Conservation (phyloP, 257 asterid genomes). For the Solanum bukasovii region DNA sequence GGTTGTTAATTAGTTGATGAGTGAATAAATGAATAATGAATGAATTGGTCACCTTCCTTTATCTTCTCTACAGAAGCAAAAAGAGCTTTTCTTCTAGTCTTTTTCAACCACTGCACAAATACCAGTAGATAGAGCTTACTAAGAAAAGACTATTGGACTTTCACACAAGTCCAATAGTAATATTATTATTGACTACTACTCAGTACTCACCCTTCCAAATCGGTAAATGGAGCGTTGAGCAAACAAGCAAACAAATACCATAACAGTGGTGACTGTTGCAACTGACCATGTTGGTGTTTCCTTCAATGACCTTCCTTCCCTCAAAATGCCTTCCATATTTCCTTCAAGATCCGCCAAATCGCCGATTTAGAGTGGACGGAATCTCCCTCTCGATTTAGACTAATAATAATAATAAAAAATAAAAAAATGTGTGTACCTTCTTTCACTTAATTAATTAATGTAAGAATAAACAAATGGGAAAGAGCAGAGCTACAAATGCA, state of each 20-base stretch:
- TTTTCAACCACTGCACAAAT: conserved; percentile 67
- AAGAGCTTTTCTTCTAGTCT: conserved; percentile 76
- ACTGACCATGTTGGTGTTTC: conserved; percentile 97
- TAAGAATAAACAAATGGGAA: conserved; percentile 1
- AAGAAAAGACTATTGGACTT: neutral
- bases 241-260: conserved; percentile 82
- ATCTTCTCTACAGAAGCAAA: conserved; percentile 76
- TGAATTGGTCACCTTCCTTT: conserved; percentile 48
- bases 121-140: neutral
- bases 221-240: conserved; percentile 74
- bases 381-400: conserved; percentile 1
- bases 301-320: conserved; percentile 81
- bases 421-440: neutral
- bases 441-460: neutral
- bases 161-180: neutral
- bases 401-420: neutral
- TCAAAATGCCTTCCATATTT: conserved; percentile 33
- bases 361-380: neutral
- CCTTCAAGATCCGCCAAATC: neutral
- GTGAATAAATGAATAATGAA: no score
- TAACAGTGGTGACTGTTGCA: conserved; percentile 75
- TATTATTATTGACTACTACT: no score
- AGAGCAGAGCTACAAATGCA: neutral
- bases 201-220: conserved; percentile 59
- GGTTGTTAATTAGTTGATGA: neutral